These are phyloP conservation scores for Trametes coccinea DNA, from an alignment of 768 basidiomycete species.

Conservation along the genomic window DNA sequence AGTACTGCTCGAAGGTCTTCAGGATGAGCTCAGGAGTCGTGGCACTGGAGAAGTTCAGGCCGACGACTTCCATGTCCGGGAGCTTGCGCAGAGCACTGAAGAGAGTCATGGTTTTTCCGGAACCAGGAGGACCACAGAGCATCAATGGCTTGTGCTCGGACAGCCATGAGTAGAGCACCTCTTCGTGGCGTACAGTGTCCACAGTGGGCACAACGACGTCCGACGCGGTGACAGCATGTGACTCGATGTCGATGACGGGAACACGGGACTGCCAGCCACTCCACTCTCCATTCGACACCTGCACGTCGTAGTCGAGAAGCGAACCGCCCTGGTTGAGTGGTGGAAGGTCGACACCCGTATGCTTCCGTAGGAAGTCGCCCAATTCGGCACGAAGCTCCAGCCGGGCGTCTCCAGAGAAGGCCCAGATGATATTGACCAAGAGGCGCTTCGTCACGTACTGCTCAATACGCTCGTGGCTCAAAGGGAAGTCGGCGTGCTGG, in stretches of 20 bases:
- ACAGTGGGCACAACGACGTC: slow-evolving; percentile 98
- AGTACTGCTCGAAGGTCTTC: slow-evolving; percentile 99
- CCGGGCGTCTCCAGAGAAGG: slow-evolving; percentile 96
- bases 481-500: slow-evolving; percentile 94
- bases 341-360: slow-evolving; percentile 90
- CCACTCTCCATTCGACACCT: slow-evolving; percentile 86
- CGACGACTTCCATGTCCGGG: slow-evolving; percentile 98
- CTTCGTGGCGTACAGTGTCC: slow-evolving; percentile 98
- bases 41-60: slow-evolving; percentile 98
- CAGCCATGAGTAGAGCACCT: slow-evolving; percentile 97
- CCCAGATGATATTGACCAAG: slow-evolving; percentile 94
- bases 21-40: slow-evolving; percentile 97
- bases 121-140: slow-evolving; percentile 99
- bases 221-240: slow-evolving; percentile 92
- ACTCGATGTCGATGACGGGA: slow-evolving; percentile 94
- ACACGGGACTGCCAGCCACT: slow-evolving; percentile 88
- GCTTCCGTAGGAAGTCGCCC: slow-evolving; percentile 82
- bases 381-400: slow-evolving; percentile 85
- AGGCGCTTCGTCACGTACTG: slow-evolving; percentile 90
- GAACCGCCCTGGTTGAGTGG: slow-evolving; percentile 72
- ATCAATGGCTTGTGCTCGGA: slow-evolving; percentile 98
- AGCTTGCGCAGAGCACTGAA: slow-evolving; percentile 97
- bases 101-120: slow-evolving; percentile 99
- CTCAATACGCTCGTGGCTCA: slow-evolving; percentile 80
- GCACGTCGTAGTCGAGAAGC: slow-evolving; percentile 94